phyloP scores from a whole-genome alignment of 805 yeast species.

The Metschnikowia peoriensis region DNA sequence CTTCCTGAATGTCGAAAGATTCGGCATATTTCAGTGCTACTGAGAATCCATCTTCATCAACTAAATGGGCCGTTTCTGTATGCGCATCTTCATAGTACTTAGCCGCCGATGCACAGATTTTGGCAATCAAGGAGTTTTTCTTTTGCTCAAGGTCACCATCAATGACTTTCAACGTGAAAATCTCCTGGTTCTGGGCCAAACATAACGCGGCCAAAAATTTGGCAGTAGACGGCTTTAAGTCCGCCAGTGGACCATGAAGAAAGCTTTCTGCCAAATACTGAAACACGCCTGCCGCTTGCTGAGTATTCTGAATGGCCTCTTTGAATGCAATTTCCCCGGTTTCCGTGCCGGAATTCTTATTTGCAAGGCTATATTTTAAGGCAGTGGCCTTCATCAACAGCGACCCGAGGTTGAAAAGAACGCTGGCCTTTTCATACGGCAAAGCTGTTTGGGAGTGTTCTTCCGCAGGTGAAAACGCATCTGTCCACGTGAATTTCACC shows the following conservation, averaged over 20 bases:
- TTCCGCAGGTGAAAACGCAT: constrained; percentile 53
- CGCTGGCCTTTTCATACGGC: constrained; percentile 86
- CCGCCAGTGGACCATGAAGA: constrained; percentile 83
- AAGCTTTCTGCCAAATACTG: constrained; percentile 74
- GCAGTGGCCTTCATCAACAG: constrained; percentile 52
- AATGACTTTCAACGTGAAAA: constrained; percentile 64
- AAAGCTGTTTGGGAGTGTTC: constrained; percentile 69
- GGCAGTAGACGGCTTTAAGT: constrained; percentile 67
- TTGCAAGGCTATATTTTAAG: constrained; percentile 27
- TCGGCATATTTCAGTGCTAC: constrained; percentile 13
- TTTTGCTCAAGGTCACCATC: constrained; percentile 46
- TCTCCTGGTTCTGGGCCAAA: constrained; percentile 88
- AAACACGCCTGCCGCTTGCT: constrained; percentile 77
- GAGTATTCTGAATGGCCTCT: constrained; percentile 56
- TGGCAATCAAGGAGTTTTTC: constrained; percentile 72
- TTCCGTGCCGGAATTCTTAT: constrained; percentile 21
- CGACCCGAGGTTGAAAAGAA: constrained; percentile 76
- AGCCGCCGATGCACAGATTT: constrained; percentile 64
- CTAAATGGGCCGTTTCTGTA: constrained; percentile 36
- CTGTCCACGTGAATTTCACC: constrained; percentile 75
- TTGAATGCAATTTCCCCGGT: constrained; percentile 48
- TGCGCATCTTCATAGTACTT: constrained; percentile 52
- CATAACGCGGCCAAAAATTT: constrained; percentile 61
- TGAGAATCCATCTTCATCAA: constrained; percentile 14
- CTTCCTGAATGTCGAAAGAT: constrained; percentile 20